phyloP scores from a whole-genome alignment of 129 eudicot species.

The Ambrosia trifida region DNA sequence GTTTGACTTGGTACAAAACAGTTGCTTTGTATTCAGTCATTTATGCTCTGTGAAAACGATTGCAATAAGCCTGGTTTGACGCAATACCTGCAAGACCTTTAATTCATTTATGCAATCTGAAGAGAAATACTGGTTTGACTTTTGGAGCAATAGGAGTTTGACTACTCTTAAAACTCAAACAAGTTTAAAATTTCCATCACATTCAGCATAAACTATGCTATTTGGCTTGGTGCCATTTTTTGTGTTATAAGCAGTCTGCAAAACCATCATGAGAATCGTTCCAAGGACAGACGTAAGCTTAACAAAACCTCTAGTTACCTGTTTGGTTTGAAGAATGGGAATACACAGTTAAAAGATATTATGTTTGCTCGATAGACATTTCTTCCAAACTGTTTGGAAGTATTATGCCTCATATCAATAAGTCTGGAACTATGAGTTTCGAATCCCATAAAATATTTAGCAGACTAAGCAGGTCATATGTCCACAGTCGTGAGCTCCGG shows the following conservation, averaged over 20 bases:
- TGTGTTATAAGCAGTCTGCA: slow-evolving; percentile 47
- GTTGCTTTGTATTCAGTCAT: background rate
- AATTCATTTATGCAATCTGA: background rate
- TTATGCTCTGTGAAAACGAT: background rate
- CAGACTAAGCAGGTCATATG: too few relatives aligned
- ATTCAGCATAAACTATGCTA: slow-evolving; percentile 56
- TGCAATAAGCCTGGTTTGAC: background rate
- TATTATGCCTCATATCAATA: too few relatives aligned
- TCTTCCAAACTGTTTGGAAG: too few relatives aligned
- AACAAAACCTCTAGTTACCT: background rate
- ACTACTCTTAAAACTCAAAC: background rate
- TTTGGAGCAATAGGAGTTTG: background rate
- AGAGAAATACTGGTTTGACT: background rate
- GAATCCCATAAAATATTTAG: too few relatives aligned
- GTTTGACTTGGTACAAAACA: background rate
- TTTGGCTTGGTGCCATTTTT: slow-evolving; percentile 29
- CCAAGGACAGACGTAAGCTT: background rate
- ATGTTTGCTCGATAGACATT: too few relatives aligned
- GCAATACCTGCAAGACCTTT: slow-evolving; percentile 78
- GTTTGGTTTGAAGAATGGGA: background rate
- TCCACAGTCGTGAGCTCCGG: too few relatives aligned
- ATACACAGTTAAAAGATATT: too few relatives aligned
- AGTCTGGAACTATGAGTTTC: too few relatives aligned
- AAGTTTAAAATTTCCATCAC: slow-evolving; percentile 72
- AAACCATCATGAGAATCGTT: slow-evolving; percentile 7